These are phyloP conservation scores for Salix dunnii DNA, from an alignment of 345 rosid genomes.

Conservation along the genomic window DNA sequence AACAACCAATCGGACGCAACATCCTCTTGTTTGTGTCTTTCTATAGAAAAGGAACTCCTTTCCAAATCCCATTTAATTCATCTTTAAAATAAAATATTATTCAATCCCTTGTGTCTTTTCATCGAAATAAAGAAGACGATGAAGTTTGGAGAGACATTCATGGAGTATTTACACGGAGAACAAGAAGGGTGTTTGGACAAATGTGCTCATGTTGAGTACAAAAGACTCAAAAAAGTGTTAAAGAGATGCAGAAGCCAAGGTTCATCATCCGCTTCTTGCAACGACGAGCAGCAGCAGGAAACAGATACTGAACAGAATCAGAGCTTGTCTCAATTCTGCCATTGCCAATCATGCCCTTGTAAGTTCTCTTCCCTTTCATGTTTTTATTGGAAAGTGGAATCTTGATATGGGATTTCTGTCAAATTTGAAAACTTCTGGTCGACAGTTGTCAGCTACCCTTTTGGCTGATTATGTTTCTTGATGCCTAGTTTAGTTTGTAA, in stretches of 20 bases:
- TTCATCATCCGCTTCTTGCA: conserved; percentile 26
- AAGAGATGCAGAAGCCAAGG: conserved; percentile 61
- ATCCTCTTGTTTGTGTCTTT: no score
- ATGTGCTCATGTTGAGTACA: conserved; percentile 77
- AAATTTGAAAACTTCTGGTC: neutral
- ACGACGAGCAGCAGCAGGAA: conserved; percentile 12
- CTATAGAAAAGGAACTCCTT: neutral
- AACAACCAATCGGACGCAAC: neutral
- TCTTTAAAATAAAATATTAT: no score
- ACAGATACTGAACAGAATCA: conserved; percentile 16
- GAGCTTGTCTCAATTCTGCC: conserved; percentile 22
- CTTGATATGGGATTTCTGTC: neutral
- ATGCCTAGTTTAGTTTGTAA: neutral
- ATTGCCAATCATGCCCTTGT: conserved; percentile 65
- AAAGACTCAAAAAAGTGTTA: conserved; percentile 75
- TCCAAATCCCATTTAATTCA: neutral
- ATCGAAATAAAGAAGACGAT: conserved; percentile 24
- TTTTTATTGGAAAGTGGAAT: neutral
- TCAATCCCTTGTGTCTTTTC: neutral
- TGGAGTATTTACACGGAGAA: conserved; percentile 70
- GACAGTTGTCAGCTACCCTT: neutral
- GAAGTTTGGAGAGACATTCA: conserved; percentile 90
- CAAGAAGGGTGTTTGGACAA: conserved; percentile 53
- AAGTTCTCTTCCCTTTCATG: conserved; percentile 10
- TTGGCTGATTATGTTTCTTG: neutral